Conservation (phyloP, 768 basidiomycete species). For the Amanita exitialis region DNA sequence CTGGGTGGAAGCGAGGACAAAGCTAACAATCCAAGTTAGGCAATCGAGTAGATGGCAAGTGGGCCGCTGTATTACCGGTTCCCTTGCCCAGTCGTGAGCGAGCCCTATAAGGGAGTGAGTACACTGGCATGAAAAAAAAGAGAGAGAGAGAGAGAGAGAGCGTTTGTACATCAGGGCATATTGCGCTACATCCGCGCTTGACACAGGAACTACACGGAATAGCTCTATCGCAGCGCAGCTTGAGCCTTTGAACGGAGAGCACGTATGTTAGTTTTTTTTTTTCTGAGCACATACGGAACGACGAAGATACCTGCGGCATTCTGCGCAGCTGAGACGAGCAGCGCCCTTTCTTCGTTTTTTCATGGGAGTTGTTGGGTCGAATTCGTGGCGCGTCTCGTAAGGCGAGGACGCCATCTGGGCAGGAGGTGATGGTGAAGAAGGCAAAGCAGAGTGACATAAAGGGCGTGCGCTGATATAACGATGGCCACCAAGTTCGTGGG, state of each 20-base stretch:
- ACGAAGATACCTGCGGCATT: conserved; percentile 53
- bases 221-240: conserved; percentile 65
- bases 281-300: conserved; percentile 1
- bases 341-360: conserved; percentile 66
- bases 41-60: neutral
- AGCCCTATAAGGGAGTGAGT: no score
- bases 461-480: conserved; percentile 1
- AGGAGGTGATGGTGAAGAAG: conserved; percentile 15
- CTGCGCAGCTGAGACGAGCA: conserved; percentile 69
- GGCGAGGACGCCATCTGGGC: conserved; percentile 25
- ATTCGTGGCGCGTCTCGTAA: conserved; percentile 19
- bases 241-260: conserved; percentile 33
- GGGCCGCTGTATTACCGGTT: conserved; percentile 44
- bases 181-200: conserved; percentile 71
- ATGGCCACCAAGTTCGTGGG: neutral
- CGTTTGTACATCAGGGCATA: conserved; percentile 60
- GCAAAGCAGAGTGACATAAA: conserved; percentile 7
- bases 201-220: conserved; percentile 75
- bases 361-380: conserved; percentile 4
- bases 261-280: conserved; percentile 8
- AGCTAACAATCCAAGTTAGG: conserved; percentile 29
- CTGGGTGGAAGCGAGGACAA: conserved; percentile 71
- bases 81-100: conserved; percentile 73
- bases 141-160: no score
- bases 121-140: no score